Evolutionary conservation across 495 filamentous ascomycete genomes (phyloP).

Genomic region (Aspergillus sclerotioniger): DNA sequence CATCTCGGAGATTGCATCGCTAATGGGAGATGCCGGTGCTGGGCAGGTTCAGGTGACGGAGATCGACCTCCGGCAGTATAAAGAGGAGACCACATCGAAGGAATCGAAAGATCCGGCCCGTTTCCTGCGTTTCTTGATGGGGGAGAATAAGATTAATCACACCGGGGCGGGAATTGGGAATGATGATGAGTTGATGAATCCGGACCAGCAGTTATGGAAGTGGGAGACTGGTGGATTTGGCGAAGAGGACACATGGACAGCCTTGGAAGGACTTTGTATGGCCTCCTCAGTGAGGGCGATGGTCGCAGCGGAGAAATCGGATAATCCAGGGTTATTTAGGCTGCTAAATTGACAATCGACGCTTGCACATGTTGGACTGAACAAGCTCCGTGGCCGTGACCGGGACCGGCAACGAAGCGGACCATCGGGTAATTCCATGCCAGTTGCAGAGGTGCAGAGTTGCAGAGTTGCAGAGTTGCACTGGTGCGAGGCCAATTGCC

Average conservation of each 20-base stretch:
- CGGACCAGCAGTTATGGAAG: constrained; percentile 16
- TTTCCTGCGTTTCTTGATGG: constrained; percentile 29
- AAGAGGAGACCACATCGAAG: constrained; percentile 5
- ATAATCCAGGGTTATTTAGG: neutral
- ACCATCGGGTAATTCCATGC: neutral
- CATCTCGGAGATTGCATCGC: constrained; percentile 18
- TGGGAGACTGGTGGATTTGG: constrained; percentile 25
- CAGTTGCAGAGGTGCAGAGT: neutral
- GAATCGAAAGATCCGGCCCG: constrained; percentile 18
- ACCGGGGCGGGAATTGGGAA: constrained; percentile 16
- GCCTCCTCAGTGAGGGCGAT: constrained; percentile 5
- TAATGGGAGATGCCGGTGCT: constrained; percentile 23
- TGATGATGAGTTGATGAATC: constrained; percentile 21
- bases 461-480: neutral
- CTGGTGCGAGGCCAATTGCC: neutral
- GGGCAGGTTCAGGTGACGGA: constrained; percentile 21
- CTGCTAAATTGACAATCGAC: neutral
- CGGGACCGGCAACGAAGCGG: neutral
- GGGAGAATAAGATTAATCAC: constrained; percentile 24
- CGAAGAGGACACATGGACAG: constrained; percentile 13
- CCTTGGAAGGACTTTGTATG: constrained; percentile 24
- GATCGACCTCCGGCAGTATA: constrained; percentile 14
- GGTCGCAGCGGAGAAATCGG: neutral
- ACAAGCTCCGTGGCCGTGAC: too few relatives aligned
- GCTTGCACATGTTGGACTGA: too few relatives aligned